These are phyloP conservation scores for Glutinoglossum americanum DNA, from an alignment of 495 filamentous ascomycete genomes.

Conservation along the genomic window DNA sequence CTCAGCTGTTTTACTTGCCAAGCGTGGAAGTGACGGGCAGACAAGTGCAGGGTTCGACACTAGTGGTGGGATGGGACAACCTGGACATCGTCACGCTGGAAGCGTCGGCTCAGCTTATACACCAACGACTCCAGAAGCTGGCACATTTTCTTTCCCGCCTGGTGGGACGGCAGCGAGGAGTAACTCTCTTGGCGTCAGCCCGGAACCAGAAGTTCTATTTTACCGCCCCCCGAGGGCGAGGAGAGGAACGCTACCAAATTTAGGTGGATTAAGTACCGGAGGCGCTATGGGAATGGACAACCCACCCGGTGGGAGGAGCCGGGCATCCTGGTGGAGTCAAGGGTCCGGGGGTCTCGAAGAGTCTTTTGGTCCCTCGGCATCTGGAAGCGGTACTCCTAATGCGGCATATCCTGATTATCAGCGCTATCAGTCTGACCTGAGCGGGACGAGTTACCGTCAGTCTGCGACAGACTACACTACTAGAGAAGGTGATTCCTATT, in stretches of 20 bases:
- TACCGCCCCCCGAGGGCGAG: slow-evolving; percentile 64
- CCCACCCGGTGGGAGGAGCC: slow-evolving; percentile 19
- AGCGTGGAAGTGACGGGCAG: slow-evolving; percentile 27
- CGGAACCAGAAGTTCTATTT: slow-evolving; percentile 39
- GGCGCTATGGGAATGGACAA: slow-evolving; percentile 19
- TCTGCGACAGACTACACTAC: slow-evolving; percentile 61
- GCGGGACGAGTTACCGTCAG: slow-evolving; percentile 19
- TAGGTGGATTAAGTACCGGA: slow-evolving; percentile 19
- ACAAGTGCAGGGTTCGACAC: slow-evolving; percentile 25
- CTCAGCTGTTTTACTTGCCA: slow-evolving; percentile 48
- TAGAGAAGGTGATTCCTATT: slow-evolving; percentile 87
- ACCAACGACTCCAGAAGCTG: slow-evolving; percentile 45
- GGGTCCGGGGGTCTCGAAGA: slow-evolving; percentile 11
- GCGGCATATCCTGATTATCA: slow-evolving; percentile 28
- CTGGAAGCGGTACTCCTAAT: slow-evolving; percentile 28
- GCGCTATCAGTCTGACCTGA: slow-evolving; percentile 28
- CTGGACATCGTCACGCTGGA: slow-evolving; percentile 23
- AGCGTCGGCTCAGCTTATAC: slow-evolving; percentile 35
- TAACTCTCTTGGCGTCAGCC: slow-evolving; percentile 23
- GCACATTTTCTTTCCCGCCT: slow-evolving; percentile 45
- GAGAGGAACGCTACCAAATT: slow-evolving; percentile 31
- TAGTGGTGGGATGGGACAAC: slow-evolving; percentile 17
- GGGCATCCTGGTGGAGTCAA: slow-evolving; percentile 24
- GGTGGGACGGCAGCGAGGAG: slow-evolving; percentile 23
- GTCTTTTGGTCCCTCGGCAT: slow-evolving; percentile 22